These are phyloP conservation scores for Raffaelea ambrosiae DNA, from an alignment of 2,329 filamentous ascomycete species.

Conservation along the genomic window DNA sequence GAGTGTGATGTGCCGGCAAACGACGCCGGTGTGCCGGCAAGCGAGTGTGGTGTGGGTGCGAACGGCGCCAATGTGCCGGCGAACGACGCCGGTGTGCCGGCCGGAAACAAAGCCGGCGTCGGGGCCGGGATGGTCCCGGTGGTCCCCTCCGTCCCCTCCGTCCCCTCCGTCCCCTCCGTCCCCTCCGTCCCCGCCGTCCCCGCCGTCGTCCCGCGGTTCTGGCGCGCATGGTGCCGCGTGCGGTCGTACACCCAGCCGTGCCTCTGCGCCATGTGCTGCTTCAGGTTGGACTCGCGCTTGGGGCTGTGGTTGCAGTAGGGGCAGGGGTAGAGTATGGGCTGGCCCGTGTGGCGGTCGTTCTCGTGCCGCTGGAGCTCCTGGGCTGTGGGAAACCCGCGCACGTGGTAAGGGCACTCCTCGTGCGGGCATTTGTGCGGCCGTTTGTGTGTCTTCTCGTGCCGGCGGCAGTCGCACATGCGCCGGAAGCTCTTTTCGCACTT, in stretches of 20 bases:
- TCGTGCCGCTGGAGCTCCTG: conserved; percentile 71
- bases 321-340: conserved; percentile 60
- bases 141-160: too few relatives aligned
- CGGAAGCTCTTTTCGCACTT: conserved; percentile 19
- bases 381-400: conserved; percentile 66
- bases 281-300: conserved; percentile 74
- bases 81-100: too few relatives aligned
- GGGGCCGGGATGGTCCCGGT: too few relatives aligned
- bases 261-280: conserved; percentile 79
- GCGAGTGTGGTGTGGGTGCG: too few relatives aligned
- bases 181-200: too few relatives aligned
- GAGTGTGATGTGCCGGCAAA: too few relatives aligned
- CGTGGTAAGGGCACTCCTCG: conserved; percentile 58
- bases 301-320: conserved; percentile 64
- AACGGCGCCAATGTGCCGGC: too few relatives aligned
- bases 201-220: too few relatives aligned
- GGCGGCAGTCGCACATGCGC: conserved; percentile 35
- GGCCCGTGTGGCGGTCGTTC: conserved; percentile 65
- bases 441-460: conserved; percentile 71
- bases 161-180: too few relatives aligned
- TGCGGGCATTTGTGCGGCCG: conserved; percentile 68
- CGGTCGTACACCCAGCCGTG: conserved; percentile 66
- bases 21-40: too few relatives aligned
- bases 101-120: too few relatives aligned
- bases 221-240: conserved; percentile 32